Evolutionary conservation across 2,329 filamentous ascomycete species (phyloP).

Genomic region (Hypomyces perniciosus): DNA sequence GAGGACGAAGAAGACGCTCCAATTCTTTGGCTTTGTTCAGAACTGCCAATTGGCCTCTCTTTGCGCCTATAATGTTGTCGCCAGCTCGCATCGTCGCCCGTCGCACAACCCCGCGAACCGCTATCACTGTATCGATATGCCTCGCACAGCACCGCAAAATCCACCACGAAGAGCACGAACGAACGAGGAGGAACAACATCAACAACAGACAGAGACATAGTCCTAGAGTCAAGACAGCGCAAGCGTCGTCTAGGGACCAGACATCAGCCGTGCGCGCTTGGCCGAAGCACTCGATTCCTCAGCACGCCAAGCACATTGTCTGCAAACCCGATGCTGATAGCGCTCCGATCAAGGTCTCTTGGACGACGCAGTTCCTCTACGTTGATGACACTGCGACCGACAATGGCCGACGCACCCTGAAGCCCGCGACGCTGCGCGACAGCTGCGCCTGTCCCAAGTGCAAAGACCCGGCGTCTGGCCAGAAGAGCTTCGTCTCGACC

Average conservation of each 20-base stretch:
- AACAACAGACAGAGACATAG: not conserved
- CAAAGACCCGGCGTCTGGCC: slow-evolving; percentile 52
- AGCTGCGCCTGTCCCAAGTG: slow-evolving; percentile 48
- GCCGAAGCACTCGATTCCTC: slow-evolving; percentile 14
- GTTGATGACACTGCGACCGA: slow-evolving; percentile 21
- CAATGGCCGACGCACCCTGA: slow-evolving; percentile 19
- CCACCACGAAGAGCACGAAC: not conserved
- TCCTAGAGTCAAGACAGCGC: not conserved
- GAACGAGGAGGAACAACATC: not conserved
- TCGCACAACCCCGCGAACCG: not conserved
- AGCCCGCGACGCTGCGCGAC: slow-evolving; percentile 42
- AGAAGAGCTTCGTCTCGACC: slow-evolving; percentile 46
- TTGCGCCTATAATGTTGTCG: not conserved
- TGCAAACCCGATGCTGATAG: slow-evolving; percentile 2
- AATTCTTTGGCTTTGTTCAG: not conserved
- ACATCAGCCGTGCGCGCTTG: slow-evolving; percentile 7
- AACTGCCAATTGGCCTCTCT: not conserved
- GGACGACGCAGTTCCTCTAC: slow-evolving; percentile 22
- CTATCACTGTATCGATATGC: not conserved
- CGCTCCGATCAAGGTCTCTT: slow-evolving; percentile 21
- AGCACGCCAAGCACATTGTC: slow-evolving; percentile 11
- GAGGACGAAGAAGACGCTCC: no score
- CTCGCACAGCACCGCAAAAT: no score
- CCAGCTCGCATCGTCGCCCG: slow-evolving; percentile 2
- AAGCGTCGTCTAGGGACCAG: not conserved